A percentile compares a stretch with the other conserved stretches of the same genome.
Conservation (phyloP, 2,329 filamentous ascomycete genomes). For the Trichophyton rubrum region DNA sequence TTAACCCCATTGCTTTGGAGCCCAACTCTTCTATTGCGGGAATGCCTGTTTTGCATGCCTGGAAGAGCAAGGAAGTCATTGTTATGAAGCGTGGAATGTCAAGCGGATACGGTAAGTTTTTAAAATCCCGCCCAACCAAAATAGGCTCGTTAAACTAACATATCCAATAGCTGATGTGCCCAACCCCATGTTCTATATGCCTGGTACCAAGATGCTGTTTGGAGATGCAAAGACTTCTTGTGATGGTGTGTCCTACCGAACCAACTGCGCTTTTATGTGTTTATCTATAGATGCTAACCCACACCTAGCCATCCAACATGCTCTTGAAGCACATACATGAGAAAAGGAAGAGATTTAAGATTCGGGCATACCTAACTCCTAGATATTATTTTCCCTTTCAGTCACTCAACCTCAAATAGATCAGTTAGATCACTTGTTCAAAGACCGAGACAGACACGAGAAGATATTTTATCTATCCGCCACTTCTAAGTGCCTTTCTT, state of each 20-base stretch:
- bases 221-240: constrained; percentile 77
- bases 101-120: constrained; percentile 61
- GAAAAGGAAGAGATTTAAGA: background rate
- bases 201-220: constrained; percentile 80
- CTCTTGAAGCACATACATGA: constrained; percentile 13
- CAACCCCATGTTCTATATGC: constrained; percentile 91
- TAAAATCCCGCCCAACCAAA: too few species aligned
- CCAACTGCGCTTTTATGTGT: background rate
- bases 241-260: constrained; percentile 46
- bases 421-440: background rate
- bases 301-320: constrained; percentile 13
- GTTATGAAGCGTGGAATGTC: constrained; percentile 90
- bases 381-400: background rate
- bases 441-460: background rate
- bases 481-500: background rate
- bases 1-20: constrained; percentile 80
- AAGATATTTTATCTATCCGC: background rate
- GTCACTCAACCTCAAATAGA: background rate
- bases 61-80: constrained; percentile 87
- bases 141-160: background rate
- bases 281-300: background rate
- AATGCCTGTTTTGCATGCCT: constrained; percentile 84
- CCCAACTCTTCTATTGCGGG: constrained; percentile 74
- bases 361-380: too few species aligned
- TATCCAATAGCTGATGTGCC: constrained; percentile 60